These are phyloP conservation scores for Mucor irregularis DNA, from an alignment of 371 early-diverging fungal species.

Conservation along the genomic window DNA sequence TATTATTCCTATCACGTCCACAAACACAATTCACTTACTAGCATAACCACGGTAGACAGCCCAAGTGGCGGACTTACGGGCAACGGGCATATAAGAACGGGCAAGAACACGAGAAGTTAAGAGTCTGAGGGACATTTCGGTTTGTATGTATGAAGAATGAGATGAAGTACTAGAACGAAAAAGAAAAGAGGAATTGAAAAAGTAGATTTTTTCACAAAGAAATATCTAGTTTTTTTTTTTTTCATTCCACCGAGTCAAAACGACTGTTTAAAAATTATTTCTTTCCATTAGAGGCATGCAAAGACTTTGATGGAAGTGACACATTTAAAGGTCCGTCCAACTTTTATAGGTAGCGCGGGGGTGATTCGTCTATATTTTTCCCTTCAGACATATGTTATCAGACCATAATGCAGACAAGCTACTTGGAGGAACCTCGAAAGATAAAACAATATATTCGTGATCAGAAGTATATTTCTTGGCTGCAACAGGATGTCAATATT, in stretches of 20 bases:
- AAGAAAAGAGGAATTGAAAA: neutral
- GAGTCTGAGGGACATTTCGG: slow-evolving; percentile 46
- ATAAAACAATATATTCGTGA: slow-evolving; percentile 99
- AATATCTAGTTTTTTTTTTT: slow-evolving; percentile 28
- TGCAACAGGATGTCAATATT: slow-evolving; percentile 8
- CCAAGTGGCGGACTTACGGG: slow-evolving; percentile 37
- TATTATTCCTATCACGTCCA: neutral
- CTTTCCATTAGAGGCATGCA: slow-evolving; percentile 25
- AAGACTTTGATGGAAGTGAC: no score
- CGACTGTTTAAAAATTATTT: slow-evolving; percentile 12
- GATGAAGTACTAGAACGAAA: slow-evolving; percentile 9
- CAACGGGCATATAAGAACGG: slow-evolving; percentile 42
- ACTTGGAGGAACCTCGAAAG: no score
- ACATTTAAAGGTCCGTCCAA: neutral
- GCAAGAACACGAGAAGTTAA: slow-evolving; percentile 44
- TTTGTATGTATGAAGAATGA: neutral
- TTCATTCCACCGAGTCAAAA: slow-evolving; percentile 45
- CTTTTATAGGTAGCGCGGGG: slow-evolving; percentile 9
- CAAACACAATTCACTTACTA: slow-evolving; percentile 30
- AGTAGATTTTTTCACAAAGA: slow-evolving; percentile 16
- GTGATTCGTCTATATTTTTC: neutral
- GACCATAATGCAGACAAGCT: neutral
- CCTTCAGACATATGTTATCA: neutral
- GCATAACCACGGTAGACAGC: slow-evolving; percentile 46
- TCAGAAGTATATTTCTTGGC: slow-evolving; percentile 80